A percentile compares a stretch with the other conserved stretches of the same genome.
Conservation (phyloP, 164 flowering plant genomes). For the Akebia trifoliata region DNA sequence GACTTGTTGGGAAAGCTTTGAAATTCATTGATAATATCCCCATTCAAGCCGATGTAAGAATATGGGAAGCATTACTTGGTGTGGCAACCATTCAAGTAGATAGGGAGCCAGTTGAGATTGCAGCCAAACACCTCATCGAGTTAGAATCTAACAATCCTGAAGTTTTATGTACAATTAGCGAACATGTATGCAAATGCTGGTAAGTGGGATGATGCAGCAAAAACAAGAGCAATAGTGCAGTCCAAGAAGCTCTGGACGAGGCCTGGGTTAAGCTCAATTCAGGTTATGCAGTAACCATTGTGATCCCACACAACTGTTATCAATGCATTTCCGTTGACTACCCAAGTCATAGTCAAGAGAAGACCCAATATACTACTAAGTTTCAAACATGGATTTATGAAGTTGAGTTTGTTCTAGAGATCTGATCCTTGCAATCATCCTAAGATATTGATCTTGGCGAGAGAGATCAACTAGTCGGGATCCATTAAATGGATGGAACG, state of each 20-base stretch:
- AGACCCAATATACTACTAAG: too few relatives aligned
- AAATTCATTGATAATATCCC: slow-evolving; percentile 17
- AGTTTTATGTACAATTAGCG: slow-evolving; percentile 10
- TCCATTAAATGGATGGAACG: too few relatives aligned
- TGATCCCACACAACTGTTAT: too few relatives aligned
- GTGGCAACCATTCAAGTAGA: slow-evolving; percentile 17
- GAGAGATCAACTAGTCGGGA: too few relatives aligned
- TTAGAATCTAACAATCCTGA: slow-evolving; percentile 11
- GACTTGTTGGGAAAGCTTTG: slow-evolving; percentile 12
- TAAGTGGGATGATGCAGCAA: slow-evolving; percentile 10
- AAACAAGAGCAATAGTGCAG: slow-evolving; percentile 7
- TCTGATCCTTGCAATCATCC: too few relatives aligned
- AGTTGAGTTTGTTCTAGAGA: too few relatives aligned
- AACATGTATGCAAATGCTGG: slow-evolving; percentile 15
- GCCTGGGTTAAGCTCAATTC: slow-evolving; percentile 14
- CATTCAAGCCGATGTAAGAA: slow-evolving; percentile 7
- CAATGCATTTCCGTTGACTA: too few relatives aligned
- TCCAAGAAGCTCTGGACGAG: slow-evolving; percentile 3
- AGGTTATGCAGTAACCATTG: slow-evolving; percentile 1
- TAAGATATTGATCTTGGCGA: too few relatives aligned
- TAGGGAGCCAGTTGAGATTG: slow-evolving; percentile 5
- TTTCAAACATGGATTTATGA: too few relatives aligned
- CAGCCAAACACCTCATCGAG: slow-evolving; percentile 6
- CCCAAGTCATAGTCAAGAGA: too few relatives aligned
- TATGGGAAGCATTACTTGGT: slow-evolving; percentile 20